These are phyloP conservation scores for Leccinum ochraceum DNA, from an alignment of 768 basidiomycete genomes.

Conservation along the genomic window DNA sequence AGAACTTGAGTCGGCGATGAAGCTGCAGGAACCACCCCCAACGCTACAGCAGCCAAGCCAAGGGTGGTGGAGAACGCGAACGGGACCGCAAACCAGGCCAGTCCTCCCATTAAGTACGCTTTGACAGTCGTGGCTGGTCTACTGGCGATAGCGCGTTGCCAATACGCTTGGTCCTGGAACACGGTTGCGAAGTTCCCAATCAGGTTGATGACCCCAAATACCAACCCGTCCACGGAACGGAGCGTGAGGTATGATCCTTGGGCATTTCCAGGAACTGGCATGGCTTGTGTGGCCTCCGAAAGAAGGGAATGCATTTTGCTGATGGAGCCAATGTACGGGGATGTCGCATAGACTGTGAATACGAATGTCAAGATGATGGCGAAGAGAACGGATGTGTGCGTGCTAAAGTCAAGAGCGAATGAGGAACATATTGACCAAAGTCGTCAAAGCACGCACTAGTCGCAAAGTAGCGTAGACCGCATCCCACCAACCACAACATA, in stretches of 20 bases:
- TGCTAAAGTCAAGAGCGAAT: conserved; percentile 43
- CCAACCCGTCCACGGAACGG: conserved; percentile 71
- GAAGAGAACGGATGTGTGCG: conserved; percentile 85
- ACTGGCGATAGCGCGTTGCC: conserved; percentile 90
- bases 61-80: conserved; percentile 86
- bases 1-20: conserved; percentile 36
- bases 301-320: conserved; percentile 79
- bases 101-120: conserved; percentile 85
- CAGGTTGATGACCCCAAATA: conserved; percentile 87
- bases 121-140: conserved; percentile 84
- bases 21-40: conserved; percentile 45
- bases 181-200: conserved; percentile 80
- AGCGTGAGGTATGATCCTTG: conserved; percentile 85
- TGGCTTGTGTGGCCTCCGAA: conserved; percentile 46
- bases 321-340: conserved; percentile 77
- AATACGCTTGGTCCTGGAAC: conserved; percentile 77
- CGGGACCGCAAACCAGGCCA: conserved; percentile 92
- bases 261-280: conserved; percentile 80
- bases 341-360: conserved; percentile 83
- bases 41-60: conserved; percentile 84
- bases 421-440: not conserved
- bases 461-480: conserved; percentile 83
- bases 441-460: conserved; percentile 59
- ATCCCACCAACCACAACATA: conserved; percentile 89
- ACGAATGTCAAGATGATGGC: conserved; percentile 77